Percentiles rank a stretch among this genome's conserved stretches.
phyloP scores from a whole-genome alignment of 768 basidiomycete genomes.

The Leccinum rimulosum region DNA sequence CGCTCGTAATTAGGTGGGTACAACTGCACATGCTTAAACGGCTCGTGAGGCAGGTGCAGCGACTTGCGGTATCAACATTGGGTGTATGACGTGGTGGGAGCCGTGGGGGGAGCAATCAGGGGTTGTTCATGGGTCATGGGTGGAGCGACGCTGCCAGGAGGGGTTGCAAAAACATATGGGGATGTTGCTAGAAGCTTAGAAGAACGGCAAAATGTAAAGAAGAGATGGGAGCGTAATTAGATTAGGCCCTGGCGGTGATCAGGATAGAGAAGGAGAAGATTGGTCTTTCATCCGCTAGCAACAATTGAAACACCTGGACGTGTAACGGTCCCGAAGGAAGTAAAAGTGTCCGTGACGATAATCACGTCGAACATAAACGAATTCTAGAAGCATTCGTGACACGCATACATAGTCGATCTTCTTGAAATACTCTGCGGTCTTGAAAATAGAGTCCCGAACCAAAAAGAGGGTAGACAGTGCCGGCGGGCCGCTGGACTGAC shows the following conservation, averaged over 20 bases:
- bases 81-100: slow-evolving; percentile 22
- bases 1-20: slow-evolving; percentile 24
- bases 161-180: slow-evolving; percentile 26
- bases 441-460: slow-evolving; percentile 8
- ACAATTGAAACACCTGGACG: slow-evolving; percentile 18
- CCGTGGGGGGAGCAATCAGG: slow-evolving; percentile 1
- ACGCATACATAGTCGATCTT: neutral
- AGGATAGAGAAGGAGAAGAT: neutral
- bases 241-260: slow-evolving; percentile 4
- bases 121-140: slow-evolving; percentile 18
- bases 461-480: slow-evolving; percentile 6
- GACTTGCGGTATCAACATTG: slow-evolving; percentile 30
- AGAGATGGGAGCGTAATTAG: neutral
- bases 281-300: slow-evolving; percentile 3
- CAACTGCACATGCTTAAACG: slow-evolving; percentile 17
- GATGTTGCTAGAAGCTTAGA: slow-evolving; percentile 30
- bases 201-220: slow-evolving; percentile 25
- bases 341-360: slow-evolving; percentile 5
- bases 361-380: slow-evolving; percentile 12
- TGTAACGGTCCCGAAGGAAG: neutral
- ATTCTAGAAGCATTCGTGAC: neutral
- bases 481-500: slow-evolving; percentile 7
- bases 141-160: slow-evolving; percentile 11
- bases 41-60: slow-evolving; percentile 9
- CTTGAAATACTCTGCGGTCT: neutral